phyloP scores from a whole-genome alignment of 2,329 filamentous ascomycete genomes.

The Drechslerella stenobrocha region DNA sequence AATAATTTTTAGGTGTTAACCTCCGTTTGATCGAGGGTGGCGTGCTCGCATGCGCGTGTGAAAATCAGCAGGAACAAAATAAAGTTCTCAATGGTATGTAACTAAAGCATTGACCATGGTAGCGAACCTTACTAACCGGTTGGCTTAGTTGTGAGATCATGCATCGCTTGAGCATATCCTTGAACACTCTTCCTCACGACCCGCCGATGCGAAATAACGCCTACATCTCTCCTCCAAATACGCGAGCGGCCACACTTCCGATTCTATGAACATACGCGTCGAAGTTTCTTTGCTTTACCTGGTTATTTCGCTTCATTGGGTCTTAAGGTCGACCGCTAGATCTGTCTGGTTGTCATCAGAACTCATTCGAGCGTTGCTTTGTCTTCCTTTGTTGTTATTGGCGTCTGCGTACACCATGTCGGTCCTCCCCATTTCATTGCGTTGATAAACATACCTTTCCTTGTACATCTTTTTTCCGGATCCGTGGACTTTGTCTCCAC shows the following conservation, averaged over 20 bases:
- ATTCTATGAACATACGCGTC: background rate
- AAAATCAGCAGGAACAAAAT: conserved; percentile 62
- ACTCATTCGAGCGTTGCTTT: conserved; percentile 29
- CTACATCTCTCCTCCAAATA: background rate
- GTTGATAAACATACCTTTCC: conserved; percentile 43
- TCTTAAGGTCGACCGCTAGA: conserved; percentile 7
- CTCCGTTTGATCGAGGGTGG: conserved; percentile 67
- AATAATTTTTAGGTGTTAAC: conserved; percentile 57
- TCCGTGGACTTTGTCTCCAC: conserved; percentile 10
- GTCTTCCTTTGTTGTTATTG: conserved; percentile 30
- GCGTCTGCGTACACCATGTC: conserved; percentile 48
- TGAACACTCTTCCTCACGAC: background rate
- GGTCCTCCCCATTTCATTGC: conserved; percentile 41
- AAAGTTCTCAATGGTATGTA: conserved; percentile 61
- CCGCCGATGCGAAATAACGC: background rate
- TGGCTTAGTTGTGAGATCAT: conserved; percentile 35
- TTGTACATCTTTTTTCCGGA: conserved; percentile 50
- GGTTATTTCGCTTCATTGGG: conserved; percentile 7
- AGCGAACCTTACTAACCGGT: conserved; percentile 6
- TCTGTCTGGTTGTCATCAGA: conserved; percentile 20
- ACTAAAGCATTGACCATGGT: background rate
- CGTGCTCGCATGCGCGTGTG: conserved; percentile 67
- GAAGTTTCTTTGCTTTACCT: conserved; percentile 8
- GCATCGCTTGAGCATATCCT: conserved; percentile 30
- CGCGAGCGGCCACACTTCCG: background rate